Base-by-base conservation (phyloP, 352 stramenopile species). In the Phytophthora fragariae region DNA sequence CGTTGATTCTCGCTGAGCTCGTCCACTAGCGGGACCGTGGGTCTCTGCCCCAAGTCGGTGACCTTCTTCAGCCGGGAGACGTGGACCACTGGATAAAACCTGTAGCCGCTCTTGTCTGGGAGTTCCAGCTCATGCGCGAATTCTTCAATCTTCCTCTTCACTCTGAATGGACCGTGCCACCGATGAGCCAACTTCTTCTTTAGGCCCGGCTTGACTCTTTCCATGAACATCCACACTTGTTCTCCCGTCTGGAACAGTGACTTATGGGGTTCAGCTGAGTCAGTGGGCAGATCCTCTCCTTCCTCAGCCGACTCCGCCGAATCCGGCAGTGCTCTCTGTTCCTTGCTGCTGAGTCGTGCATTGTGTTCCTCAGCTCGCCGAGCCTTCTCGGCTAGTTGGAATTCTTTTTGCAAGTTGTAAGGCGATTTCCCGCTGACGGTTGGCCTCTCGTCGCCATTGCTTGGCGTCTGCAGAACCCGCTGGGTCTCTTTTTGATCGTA, bases 51-150 rank as follows among this genome's bases (percentile, higher is more conserved):
- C 29, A 31, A 31, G 3, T 31, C 29, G 2, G 29, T 31, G 29
- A 31, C 29, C 29, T 31, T 31, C 14, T 68, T 68, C 5, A 68
- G 17, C 3, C 61, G 52, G 27, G 50, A 56, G 4, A 70, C 41
- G 44, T 57, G 39, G 10, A 63, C 62, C 12, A 70, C 19, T 14
- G 56, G 46, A 8, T 63, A 63, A 24, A 64, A 69, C 11, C 62
- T 15, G 6, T 62, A 57, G 1, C 39, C 52, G 12, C 37, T 56
- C 11, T 15, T 46, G 33, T 64, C 44, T 10, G 54, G 41, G 1
- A 70, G 31, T 10, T 63, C 54, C 5, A 58, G 33, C 17, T 63
- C 63, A 15, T 58, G 63, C 7, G 41, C 63, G 9, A 62, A 70
- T 27, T 70, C 39, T 37, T 62, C 24, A 3, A 69, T 21, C 14